These are phyloP conservation scores for Tylopilus felleus DNA, from an alignment of 768 basidiomycete species.

Conservation along the genomic window DNA sequence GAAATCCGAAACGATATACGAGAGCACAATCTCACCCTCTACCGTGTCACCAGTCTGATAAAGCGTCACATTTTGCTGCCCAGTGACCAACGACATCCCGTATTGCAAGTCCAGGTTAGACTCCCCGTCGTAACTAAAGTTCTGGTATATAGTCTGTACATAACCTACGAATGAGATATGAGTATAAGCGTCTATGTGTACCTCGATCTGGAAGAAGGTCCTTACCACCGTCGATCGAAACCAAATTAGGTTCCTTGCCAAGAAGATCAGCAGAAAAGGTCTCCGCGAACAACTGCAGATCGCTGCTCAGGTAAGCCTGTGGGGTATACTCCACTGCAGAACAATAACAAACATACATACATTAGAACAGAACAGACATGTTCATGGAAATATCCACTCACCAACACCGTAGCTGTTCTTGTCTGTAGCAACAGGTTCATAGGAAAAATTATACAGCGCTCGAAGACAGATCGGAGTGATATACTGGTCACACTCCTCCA, in stretches of 20 bases:
- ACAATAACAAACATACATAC: neutral
- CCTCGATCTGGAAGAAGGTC: neutral
- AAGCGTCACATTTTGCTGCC: slow-evolving; percentile 27
- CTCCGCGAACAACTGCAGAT: slow-evolving; percentile 33
- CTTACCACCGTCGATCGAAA: slow-evolving; percentile 37
- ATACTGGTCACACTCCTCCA: slow-evolving; percentile 22
- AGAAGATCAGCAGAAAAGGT: slow-evolving; percentile 17
- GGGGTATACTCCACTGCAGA: slow-evolving; percentile 34
- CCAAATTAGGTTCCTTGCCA: slow-evolving; percentile 27
- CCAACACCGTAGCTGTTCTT: slow-evolving; percentile 36
- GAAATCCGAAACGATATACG: neutral
- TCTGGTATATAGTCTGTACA: slow-evolving; percentile 19
- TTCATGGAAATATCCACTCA: slow-evolving; percentile 2
- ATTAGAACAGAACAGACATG: neutral
- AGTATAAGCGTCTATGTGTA: neutral
- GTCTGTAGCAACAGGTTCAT: slow-evolving; percentile 23
- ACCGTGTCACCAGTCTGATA: slow-evolving; percentile 32
- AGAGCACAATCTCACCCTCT: slow-evolving; percentile 15
- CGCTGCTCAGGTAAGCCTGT: slow-evolving; percentile 28
- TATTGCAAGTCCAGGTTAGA: slow-evolving; percentile 34
- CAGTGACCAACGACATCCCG: slow-evolving; percentile 31
- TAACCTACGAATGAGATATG: slow-evolving; percentile 18
- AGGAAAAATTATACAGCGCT: slow-evolving; percentile 24
- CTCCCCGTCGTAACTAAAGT: slow-evolving; percentile 25
- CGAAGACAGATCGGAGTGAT: slow-evolving; percentile 33